A percentile compares a stretch with the other conserved stretches of the same genome.
Conservation (phyloP, 2,329 filamentous ascomycete genomes). For the Camillea tinctor region DNA sequence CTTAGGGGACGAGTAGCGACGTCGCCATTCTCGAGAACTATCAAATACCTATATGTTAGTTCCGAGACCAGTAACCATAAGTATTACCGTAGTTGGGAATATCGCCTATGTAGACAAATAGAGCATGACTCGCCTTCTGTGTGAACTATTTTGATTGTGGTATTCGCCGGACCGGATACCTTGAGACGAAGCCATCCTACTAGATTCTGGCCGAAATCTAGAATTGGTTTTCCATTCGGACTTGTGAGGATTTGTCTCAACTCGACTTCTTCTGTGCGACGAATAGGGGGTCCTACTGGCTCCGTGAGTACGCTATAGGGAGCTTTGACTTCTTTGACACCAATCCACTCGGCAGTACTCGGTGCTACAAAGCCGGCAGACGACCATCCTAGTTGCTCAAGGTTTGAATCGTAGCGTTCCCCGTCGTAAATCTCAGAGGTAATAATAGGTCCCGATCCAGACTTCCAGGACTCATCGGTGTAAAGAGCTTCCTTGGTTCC, state of each 20-base stretch:
- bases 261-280: conserved; percentile 26
- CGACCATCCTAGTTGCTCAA: conserved; percentile 26
- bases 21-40: conserved; percentile 45
- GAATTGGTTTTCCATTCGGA: conserved; percentile 43
- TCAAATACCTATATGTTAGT: conserved; percentile 21
- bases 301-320: conserved; percentile 27
- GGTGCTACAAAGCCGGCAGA: conserved; percentile 32
- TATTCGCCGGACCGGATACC: conserved; percentile 35
- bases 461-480: conserved; percentile 33
- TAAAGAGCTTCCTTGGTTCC: conserved; percentile 20
- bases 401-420: conserved; percentile 31
- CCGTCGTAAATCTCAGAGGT: conserved; percentile 32
- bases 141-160: conserved; percentile 47
- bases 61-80: not conserved
- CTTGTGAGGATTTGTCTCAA: conserved; percentile 28
- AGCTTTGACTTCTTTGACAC: conserved; percentile 20
- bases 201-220: conserved; percentile 52
- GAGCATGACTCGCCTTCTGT: conserved; percentile 46
- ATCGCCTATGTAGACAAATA: conserved; percentile 47
- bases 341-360: conserved; percentile 28
- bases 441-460: conserved; percentile 24
- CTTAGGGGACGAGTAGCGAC: conserved; percentile 32
- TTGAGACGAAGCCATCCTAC: conserved; percentile 40
- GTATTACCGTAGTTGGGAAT: conserved; percentile 47
- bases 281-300: conserved; percentile 34